Evolutionary conservation across 1,284 basidiomycete species (phyloP).

Genomic region (Sphaerobolus stellatus): DNA sequence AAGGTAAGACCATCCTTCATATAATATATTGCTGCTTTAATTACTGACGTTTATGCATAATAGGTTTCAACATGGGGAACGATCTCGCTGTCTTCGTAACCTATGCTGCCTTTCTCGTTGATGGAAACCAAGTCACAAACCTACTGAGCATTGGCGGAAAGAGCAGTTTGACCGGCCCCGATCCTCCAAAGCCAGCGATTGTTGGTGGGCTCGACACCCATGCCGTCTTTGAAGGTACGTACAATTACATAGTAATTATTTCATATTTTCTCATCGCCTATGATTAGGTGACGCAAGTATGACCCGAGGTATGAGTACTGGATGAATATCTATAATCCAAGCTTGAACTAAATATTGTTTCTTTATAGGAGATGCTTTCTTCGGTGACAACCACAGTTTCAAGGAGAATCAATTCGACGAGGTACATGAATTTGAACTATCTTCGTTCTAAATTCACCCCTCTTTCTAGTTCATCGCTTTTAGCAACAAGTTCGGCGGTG

Average conservation of each 20-base stretch:
- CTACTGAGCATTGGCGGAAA: constrained; percentile 2
- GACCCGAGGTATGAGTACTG: constrained; percentile 1
- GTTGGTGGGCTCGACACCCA: background rate
- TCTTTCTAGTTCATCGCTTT: too few relatives aligned
- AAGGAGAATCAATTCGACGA: too few relatives aligned
- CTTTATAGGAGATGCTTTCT: too few relatives aligned
- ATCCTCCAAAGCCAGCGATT: constrained; percentile 1
- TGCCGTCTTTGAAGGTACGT: constrained; percentile 6
- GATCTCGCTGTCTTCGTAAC: background rate
- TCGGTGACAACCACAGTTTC: too few relatives aligned
- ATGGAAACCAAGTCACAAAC: constrained; percentile 5
- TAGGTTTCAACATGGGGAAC: constrained; percentile 5
- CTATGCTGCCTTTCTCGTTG: constrained; percentile 1
- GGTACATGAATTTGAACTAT: too few relatives aligned
- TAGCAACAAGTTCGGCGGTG: too few relatives aligned
- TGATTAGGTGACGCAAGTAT: constrained; percentile 1
- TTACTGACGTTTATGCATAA: too few relatives aligned
- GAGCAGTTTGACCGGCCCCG: constrained; percentile 1
- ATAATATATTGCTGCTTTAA: too few relatives aligned
- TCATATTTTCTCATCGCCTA: background rate
- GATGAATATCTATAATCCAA: too few relatives aligned
- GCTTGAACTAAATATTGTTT: too few relatives aligned
- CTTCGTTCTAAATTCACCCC: too few relatives aligned
- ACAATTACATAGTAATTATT: background rate
- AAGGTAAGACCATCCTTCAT: too few relatives aligned